A percentile compares a stretch with the other conserved stretches of the same genome.
Conservation (phyloP, 257 asterid genomes). For the Solanum megistacrolobum region DNA sequence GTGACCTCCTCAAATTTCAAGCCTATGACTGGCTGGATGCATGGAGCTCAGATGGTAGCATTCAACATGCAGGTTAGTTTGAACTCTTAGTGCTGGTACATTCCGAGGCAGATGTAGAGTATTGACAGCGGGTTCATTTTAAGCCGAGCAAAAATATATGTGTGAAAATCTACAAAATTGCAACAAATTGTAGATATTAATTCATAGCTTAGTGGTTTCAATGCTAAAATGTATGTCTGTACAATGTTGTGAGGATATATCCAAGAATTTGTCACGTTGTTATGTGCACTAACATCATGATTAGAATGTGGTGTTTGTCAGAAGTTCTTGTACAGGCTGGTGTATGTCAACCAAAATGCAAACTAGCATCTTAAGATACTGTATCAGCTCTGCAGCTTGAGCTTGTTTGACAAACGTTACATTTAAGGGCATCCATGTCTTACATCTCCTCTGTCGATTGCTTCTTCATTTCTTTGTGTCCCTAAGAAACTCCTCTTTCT, state of each 20-base stretch:
- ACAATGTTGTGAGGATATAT: background rate
- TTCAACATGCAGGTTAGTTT: conserved; percentile 83
- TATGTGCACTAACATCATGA: background rate
- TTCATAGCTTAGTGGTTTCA: background rate
- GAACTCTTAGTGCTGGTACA: background rate
- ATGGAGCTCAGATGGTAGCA: conserved; percentile 98
- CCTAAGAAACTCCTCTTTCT: background rate
- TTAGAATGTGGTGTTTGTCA: background rate
- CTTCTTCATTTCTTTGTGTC: background rate
- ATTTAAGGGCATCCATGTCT: background rate
- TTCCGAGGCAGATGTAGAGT: background rate
- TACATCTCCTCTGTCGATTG: background rate
- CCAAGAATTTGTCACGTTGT: background rate
- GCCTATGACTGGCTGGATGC: conserved; percentile 77
- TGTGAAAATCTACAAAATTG: background rate
- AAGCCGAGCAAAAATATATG: background rate
- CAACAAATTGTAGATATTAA: background rate
- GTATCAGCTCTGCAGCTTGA: background rate
- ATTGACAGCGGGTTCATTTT: background rate
- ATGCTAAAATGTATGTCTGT: background rate
- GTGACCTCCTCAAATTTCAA: conserved; percentile 79
- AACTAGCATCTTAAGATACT: background rate
- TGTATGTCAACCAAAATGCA: background rate
- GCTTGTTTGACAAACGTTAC: background rate
- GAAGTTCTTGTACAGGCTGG: background rate